Base-by-base conservation (phyloP, 1,284 basidiomycete species). In the Waitea zeae region DNA sequence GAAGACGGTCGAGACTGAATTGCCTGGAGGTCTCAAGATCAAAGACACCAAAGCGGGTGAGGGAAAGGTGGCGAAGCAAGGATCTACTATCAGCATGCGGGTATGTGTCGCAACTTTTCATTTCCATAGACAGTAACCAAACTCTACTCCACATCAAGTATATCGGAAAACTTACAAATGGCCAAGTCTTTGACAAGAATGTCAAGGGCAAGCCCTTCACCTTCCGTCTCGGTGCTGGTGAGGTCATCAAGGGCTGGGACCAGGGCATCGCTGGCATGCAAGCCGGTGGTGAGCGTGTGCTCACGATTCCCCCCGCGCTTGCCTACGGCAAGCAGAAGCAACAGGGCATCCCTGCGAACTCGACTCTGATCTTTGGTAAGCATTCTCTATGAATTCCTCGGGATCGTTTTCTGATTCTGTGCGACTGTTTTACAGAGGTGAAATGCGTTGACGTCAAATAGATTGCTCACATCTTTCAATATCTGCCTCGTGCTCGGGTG, bases 201-300 rank as follows among this genome's bases (percentile, higher is more conserved):
- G 77, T 70, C 41, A 79, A 75, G 51, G 92, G 92, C 45, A 79
- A 76, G 51, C 84, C 89, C 6, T 95, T 96, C 62, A 60, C 61
- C 32, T 96, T 96, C 67, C 70, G 63, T 33, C 67, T 97, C 20
- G 93, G 92, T 37, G 63, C 68, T 40, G 87, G 87, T 30, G 81
- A 95, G 52, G 92, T 96, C 36, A 93, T 96, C 57, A 83, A 83
- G 62, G 88, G 81, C 30, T 95, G 89, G 92, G 90, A 95, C 47
- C 64, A 86, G 46, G 92, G 92, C 36, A 66, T 97, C 39, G 73
- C 63, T 37, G 93, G 92, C 33, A 95, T 97, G 89, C 73, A 80
- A 45, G 75, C 81, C 33, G 90, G 87, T 36, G 87, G 88, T 27
- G 90, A 96, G 58, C 76, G 92, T 37, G 59, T 77, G 40, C 64